Evolutionary conservation across 331 rosid species (phyloP).

Genomic region (Saraca asoca): DNA sequence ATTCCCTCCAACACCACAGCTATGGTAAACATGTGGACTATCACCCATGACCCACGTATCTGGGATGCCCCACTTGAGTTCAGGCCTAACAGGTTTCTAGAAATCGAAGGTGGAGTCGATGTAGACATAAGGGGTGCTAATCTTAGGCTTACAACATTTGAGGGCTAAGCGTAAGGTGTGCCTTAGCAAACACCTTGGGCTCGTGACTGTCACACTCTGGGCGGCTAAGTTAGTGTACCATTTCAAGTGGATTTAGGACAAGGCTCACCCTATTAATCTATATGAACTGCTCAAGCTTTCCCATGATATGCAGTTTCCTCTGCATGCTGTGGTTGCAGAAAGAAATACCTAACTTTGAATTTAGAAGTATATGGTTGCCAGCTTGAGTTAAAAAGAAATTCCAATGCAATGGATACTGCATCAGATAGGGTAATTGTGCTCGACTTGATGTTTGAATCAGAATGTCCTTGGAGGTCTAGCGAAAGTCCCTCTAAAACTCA

Average conservation of each 20-base stretch:
- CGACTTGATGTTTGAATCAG: too few species aligned
- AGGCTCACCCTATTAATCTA: constrained; percentile 40
- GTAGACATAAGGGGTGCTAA: constrained; percentile 56
- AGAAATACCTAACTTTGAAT: neutral
- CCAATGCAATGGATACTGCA: too few species aligned
- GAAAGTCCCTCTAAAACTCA: too few species aligned
- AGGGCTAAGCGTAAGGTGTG: constrained; percentile 61
- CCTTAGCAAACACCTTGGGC: constrained; percentile 53
- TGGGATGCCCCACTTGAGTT: too few species aligned
- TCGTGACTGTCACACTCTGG: constrained; percentile 50
- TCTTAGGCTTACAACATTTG: constrained; percentile 55
- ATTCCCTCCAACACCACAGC: constrained; percentile 51
- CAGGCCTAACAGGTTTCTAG: constrained; percentile 52
- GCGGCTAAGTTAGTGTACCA: constrained; percentile 47
- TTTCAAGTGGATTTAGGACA: too few species aligned
- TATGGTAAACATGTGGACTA: too few species aligned
- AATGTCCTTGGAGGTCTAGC: too few species aligned
- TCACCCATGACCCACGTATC: too few species aligned
- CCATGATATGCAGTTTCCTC: constrained; percentile 53
- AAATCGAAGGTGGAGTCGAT: constrained; percentile 37
- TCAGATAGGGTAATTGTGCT: too few species aligned
- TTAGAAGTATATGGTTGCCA: too few species aligned
- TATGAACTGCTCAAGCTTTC: constrained; percentile 53
- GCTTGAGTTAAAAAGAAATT: too few species aligned
- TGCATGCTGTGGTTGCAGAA: too few species aligned